Percentiles rank a stretch among this genome's conserved stretches.
Evolutionary conservation across 352 stramenopile species (phyloP).

Genomic region (Phytophthora melonis): DNA sequence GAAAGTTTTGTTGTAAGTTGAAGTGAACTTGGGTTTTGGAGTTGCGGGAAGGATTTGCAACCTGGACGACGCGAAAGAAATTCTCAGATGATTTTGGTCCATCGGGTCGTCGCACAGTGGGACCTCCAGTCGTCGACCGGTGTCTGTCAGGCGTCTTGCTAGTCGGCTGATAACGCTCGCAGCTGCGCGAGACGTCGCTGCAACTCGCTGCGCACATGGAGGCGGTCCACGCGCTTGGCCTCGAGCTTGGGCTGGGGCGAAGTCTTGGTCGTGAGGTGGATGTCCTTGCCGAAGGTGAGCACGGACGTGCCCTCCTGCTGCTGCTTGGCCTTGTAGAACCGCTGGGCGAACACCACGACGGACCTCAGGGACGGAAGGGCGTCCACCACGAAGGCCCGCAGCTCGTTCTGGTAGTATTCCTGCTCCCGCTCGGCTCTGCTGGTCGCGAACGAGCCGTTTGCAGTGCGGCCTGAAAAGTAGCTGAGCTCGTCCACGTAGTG

Average conservation of each 20-base stretch:
- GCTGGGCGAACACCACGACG: slow-evolving; percentile 64
- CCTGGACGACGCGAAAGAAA: slow-evolving; percentile 24
- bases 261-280: slow-evolving; percentile 67
- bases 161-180: neutral
- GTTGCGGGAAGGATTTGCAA: neutral
- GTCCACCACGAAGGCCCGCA: slow-evolving; percentile 53
- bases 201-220: slow-evolving; percentile 62
- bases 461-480: slow-evolving; percentile 59
- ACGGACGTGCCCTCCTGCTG: slow-evolving; percentile 50
- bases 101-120: slow-evolving; percentile 19
- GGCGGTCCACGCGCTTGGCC: slow-evolving; percentile 60
- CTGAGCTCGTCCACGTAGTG: slow-evolving; percentile 57
- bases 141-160: neutral
- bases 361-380: slow-evolving; percentile 34
- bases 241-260: slow-evolving; percentile 65
- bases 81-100: slow-evolving; percentile 24
- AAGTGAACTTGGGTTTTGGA: neutral
- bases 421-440: slow-evolving; percentile 41
- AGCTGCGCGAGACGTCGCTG: slow-evolving; percentile 36
- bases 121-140: neutral
- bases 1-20: too few relatives aligned
- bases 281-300: slow-evolving; percentile 72
- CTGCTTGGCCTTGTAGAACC: slow-evolving; percentile 61
- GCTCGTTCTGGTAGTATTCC: slow-evolving; percentile 76
- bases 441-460: slow-evolving; percentile 40